These are phyloP conservation scores for Arabidopsis arenosa DNA, from an alignment of 345 rosid species.

Conservation along the genomic window DNA sequence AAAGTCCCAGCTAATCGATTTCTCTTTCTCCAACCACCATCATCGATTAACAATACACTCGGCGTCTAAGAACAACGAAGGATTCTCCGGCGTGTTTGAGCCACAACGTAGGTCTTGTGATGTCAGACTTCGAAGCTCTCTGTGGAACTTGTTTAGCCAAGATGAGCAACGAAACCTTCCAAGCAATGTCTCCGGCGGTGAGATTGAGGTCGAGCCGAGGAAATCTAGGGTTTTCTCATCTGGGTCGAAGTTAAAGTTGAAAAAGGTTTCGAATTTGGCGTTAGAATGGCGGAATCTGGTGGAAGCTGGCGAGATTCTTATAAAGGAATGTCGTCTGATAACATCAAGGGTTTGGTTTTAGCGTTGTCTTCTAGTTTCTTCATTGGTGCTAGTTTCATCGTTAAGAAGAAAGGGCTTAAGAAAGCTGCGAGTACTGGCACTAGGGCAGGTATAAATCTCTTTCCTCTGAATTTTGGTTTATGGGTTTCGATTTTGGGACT, in stretches of 20 bases:
- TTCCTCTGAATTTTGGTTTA: neutral
- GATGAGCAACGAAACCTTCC: conserved; percentile 63
- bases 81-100: conserved; percentile 83
- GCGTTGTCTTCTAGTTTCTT: conserved; percentile 67
- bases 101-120: conserved; percentile 98
- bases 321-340: conserved; percentile 81
- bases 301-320: conserved; percentile 57
- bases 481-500: neutral
- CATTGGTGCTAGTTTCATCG: conserved; percentile 88
- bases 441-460: conserved; percentile 62
- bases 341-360: conserved; percentile 58
- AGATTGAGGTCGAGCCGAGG: conserved; percentile 55
- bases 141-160: conserved; percentile 70
- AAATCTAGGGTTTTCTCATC: conserved; percentile 44
- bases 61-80: conserved; percentile 88
- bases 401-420: conserved; percentile 90
- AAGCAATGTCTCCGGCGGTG: conserved; percentile 40
- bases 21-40: too few relatives aligned
- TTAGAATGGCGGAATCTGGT: conserved; percentile 41
- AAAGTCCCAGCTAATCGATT: too few relatives aligned
- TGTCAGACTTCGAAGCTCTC: conserved; percentile 80
- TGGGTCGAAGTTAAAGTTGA: neutral
- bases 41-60: conserved; percentile 39
- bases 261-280: neutral
- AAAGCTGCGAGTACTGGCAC: conserved; percentile 71